These are phyloP conservation scores for Aspergillus wentii DNA, from an alignment of 495 filamentous ascomycete genomes.

Conservation along the genomic window DNA sequence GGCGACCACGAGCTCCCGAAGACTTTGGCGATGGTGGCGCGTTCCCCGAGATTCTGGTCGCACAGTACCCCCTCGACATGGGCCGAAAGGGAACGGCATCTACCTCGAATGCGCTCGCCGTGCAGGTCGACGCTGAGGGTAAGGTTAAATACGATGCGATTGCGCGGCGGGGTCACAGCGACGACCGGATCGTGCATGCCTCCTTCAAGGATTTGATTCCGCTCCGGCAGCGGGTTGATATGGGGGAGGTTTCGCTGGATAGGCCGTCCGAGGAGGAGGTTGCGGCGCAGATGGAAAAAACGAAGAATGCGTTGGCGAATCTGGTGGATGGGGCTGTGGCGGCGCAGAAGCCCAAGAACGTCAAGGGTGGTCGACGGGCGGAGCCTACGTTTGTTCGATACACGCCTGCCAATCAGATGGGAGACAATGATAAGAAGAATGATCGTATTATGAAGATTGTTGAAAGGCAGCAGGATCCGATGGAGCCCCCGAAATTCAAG, in stretches of 20 bases:
- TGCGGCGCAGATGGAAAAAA: slow-evolving; percentile 75
- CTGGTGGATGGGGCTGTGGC: slow-evolving; percentile 82
- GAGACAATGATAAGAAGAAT: slow-evolving; percentile 79
- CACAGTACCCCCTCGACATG: slow-evolving; percentile 95
- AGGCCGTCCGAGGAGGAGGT: slow-evolving; percentile 83
- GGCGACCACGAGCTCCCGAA: slow-evolving; percentile 79
- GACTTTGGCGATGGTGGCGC: slow-evolving; percentile 96
- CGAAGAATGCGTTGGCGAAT: slow-evolving; percentile 73
- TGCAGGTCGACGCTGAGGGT: slow-evolving; percentile 86
- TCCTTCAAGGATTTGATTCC: slow-evolving; percentile 97
- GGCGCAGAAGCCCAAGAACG: slow-evolving; percentile 93
- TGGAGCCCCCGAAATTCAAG: slow-evolving; percentile 98
- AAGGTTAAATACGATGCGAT: slow-evolving; percentile 97
- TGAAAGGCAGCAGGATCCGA: slow-evolving; percentile 87
- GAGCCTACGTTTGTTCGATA: slow-evolving; percentile 95
- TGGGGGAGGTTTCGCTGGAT: slow-evolving; percentile 87
- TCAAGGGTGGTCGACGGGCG: slow-evolving; percentile 67
- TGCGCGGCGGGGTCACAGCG: slow-evolving; percentile 81
- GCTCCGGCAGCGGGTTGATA: slow-evolving; percentile 86
- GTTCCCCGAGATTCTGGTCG: slow-evolving; percentile 90
- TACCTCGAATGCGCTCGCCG: slow-evolving; percentile 79
- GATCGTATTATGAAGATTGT: slow-evolving; percentile 99
- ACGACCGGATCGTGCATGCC: slow-evolving; percentile 81
- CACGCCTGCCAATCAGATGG: slow-evolving; percentile 96
- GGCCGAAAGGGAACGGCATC: slow-evolving; percentile 67